A percentile compares a stretch with the other conserved stretches of the same genome.
These are phyloP conservation scores for Backusella mclennaniae DNA, from an alignment of 192 early-diverging fungal genomes.

Conservation along the genomic window DNA sequence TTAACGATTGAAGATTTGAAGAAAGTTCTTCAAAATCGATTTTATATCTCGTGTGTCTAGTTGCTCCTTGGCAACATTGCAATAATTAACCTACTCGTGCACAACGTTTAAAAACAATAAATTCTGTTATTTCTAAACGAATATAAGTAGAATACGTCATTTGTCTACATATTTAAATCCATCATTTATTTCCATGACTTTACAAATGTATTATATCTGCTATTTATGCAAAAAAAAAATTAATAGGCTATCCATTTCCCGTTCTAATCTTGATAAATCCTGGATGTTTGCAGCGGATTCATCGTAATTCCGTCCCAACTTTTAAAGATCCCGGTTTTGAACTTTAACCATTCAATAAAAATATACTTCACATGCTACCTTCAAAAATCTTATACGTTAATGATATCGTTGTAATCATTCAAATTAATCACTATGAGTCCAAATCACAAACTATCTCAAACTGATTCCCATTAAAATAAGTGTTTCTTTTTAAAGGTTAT, in stretches of 20 bases:
- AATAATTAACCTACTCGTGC: constrained; percentile 79
- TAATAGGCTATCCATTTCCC: constrained; percentile 58
- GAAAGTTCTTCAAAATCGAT: constrained; percentile 83
- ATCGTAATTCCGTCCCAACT: constrained; percentile 47
- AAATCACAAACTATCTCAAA: too few relatives aligned
- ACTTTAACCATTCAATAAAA: too few relatives aligned
- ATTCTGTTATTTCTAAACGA: constrained; percentile 48
- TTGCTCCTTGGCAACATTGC: constrained; percentile 72
- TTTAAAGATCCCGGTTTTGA: too few relatives aligned
- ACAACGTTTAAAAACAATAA: constrained; percentile 67
- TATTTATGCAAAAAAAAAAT: constrained; percentile 35
- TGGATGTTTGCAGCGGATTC: constrained; percentile 70
- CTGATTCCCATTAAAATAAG: too few relatives aligned
- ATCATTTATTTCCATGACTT: constrained; percentile 64
- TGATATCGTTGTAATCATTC: too few relatives aligned
- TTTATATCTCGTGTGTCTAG: constrained; percentile 74
- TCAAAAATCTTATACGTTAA: too few relatives aligned
- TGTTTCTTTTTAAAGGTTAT: too few relatives aligned
- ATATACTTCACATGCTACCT: too few relatives aligned
- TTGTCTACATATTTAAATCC: background rate
- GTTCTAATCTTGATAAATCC: constrained; percentile 80
- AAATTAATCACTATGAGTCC: too few relatives aligned
- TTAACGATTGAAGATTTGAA: constrained; percentile 64
- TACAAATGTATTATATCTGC: constrained; percentile 55
- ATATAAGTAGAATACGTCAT: too few relatives aligned